Base-by-base conservation (phyloP, 768 basidiomycete species). In the Favolaschia claudopus region DNA sequence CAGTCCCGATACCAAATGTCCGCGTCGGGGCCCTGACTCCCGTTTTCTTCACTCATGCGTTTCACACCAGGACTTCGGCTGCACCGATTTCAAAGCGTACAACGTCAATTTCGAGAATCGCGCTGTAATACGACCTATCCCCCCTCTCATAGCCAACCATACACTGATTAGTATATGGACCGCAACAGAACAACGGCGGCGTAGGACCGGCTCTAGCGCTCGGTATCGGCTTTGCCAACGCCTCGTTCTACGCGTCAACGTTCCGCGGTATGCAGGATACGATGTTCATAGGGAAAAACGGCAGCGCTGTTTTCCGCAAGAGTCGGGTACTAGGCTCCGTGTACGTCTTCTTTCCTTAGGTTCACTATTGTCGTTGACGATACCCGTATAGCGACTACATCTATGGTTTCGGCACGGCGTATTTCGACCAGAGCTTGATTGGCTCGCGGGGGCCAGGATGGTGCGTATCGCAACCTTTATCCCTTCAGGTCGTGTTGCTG, bases 61-160 rank as follows among this genome's bases (percentile, higher is more conserved):
- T 27, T 58, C 17, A 52, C 6, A 5, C 20, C 39, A 60, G 39
- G 58, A 66, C 14, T 82, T 82, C 50, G 82, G 82, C 7, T 78
- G 69, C 51, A 54, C 61, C 22, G 73, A 83, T 58, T 82, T 83
- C 70, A 81, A 67, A 56, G 76, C 72, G 17, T 82, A 82, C 63
- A 82, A 83, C 64, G 76, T 83, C 55, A 73, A 83, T 64, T 79
- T 84, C 36, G 73, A 80, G 44, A 84, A 84, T 55, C 69, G 75
- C 44, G 81, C 80, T 8, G 58, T 59, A 2, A 22, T n/a, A n/a
- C n/a, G n/a, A n/a, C n/a, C n/a, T n/a, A 27, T 32, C 3, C 22
- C 19, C 25, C n/a, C 28, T n/a, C 12, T 37, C 39, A 15, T n/a
- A 13, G 9, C 27, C 32, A 25, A n/a, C n/a, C 32, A 44, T 13